Conservation (phyloP, 495 filamentous ascomycete genomes). For the Talaromyces thailandensis region DNA sequence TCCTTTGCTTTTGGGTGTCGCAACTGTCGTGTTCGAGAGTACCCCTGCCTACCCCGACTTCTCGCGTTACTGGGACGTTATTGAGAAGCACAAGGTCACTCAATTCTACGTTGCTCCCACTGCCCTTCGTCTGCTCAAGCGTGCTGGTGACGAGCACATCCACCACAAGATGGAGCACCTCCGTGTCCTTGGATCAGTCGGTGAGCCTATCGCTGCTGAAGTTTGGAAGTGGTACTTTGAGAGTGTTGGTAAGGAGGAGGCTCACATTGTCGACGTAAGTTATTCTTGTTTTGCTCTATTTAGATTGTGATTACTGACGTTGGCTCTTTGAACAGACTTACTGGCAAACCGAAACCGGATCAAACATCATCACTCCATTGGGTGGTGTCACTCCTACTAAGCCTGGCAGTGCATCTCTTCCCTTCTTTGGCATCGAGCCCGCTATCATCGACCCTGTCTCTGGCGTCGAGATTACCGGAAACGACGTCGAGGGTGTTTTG, state of each 20-base stretch:
- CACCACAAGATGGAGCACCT: constrained; percentile 82
- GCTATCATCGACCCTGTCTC: constrained; percentile 96
- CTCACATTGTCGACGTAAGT: constrained; percentile 91
- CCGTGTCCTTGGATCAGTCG: constrained; percentile 89
- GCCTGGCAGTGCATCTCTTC: constrained; percentile 47
- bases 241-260: constrained; percentile 85
- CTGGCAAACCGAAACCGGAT: constrained; percentile 99
- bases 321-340: constrained; percentile 60
- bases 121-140: constrained; percentile 85
- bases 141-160: constrained; percentile 86
- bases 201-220: constrained; percentile 96
- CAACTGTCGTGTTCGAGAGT: constrained; percentile 98
- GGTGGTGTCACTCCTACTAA: constrained; percentile 48
- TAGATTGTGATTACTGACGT: constrained; percentile 7
- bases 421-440: constrained; percentile 97
- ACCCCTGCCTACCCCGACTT: constrained; percentile 97
- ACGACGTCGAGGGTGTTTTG: constrained; percentile 96
- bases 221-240: constrained; percentile 99
- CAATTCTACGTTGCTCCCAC: constrained; percentile 99
- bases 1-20: constrained; percentile 81
- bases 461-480: constrained; percentile 86
- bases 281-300: constrained; percentile 6
- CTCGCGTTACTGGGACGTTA: constrained; percentile 97
- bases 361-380: constrained; percentile 66
- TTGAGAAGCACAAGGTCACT: constrained; percentile 87